phyloP scores from a whole-genome alignment of 108 stramenopile species.

The Schizochytrium sp. region DNA sequence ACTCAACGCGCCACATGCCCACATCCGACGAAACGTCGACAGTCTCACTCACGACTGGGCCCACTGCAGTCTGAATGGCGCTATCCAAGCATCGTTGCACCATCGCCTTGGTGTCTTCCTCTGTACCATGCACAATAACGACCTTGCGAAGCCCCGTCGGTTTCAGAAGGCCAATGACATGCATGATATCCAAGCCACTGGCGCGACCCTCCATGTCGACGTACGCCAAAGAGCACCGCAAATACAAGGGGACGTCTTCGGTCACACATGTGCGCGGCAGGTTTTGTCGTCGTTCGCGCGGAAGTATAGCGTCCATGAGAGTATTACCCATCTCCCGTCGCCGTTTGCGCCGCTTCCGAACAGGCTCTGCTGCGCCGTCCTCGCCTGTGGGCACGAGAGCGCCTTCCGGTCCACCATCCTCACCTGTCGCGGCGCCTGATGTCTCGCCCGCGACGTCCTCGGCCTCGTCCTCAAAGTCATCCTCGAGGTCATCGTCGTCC shows the following conservation, averaged over 20 bases:
- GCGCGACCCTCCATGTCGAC: neutral
- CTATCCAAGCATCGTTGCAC: neutral
- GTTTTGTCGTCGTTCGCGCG: neutral
- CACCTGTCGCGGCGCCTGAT: too few species aligned
- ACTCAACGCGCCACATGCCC: slow-evolving; percentile 7
- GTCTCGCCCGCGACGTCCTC: neutral
- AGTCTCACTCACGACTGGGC: neutral
- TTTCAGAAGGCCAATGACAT: neutral
- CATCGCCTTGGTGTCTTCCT: neutral
- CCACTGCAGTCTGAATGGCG: neutral
- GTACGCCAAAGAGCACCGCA: neutral
- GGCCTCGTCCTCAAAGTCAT: neutral
- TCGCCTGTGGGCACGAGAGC: neutral
- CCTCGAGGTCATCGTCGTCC: neutral
- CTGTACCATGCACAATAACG: neutral
- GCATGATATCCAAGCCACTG: neutral
- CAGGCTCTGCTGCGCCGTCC: neutral
- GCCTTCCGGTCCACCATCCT: too few species aligned
- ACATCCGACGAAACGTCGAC: slow-evolving; percentile 8
- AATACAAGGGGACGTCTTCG: neutral
- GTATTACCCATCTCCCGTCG: neutral
- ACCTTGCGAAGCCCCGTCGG: neutral
- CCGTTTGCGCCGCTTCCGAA: neutral
- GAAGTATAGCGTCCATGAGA: neutral
- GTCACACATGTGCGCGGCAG: neutral